phyloP scores from a whole-genome alignment of 1,284 basidiomycete genomes.

The Austroboletus novae-zelandiae region DNA sequence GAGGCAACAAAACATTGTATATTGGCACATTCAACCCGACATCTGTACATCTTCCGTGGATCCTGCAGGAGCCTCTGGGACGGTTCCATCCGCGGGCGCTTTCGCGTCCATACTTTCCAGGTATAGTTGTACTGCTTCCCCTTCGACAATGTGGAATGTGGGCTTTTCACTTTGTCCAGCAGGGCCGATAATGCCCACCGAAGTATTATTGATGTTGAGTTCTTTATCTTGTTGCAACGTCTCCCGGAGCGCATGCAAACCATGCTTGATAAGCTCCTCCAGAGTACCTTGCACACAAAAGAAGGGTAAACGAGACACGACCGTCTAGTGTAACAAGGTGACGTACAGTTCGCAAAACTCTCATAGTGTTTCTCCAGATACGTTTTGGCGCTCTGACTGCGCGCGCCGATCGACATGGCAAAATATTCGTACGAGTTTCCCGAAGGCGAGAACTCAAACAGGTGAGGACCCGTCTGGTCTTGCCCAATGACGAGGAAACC shows the following conservation, averaged over 20 bases:
- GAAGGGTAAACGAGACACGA: background rate
- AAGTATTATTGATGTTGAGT: slow-evolving; percentile 88
- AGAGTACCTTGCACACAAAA: slow-evolving; percentile 56
- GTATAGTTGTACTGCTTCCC: slow-evolving; percentile 68
- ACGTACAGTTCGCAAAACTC: slow-evolving; percentile 79
- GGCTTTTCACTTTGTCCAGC: slow-evolving; percentile 55
- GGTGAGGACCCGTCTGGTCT: slow-evolving; percentile 93
- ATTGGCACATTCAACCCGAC: slow-evolving; percentile 49
- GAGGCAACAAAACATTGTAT: slow-evolving; percentile 9
- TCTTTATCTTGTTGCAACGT: slow-evolving; percentile 98
- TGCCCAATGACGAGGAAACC: slow-evolving; percentile 97
- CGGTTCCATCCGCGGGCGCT: slow-evolving; percentile 40
- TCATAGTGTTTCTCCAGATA: slow-evolving; percentile 96
- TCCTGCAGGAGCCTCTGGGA: slow-evolving; percentile 22
- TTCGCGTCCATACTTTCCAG: slow-evolving; percentile 72
- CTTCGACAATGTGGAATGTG: slow-evolving; percentile 79
- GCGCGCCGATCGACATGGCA: slow-evolving; percentile 97
- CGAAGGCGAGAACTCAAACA: slow-evolving; percentile 97
- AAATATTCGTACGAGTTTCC: slow-evolving; percentile 98
- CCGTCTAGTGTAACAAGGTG: background rate
- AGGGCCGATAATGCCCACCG: slow-evolving; percentile 86
- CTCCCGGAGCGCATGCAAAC: slow-evolving; percentile 89
- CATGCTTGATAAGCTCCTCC: slow-evolving; percentile 87
- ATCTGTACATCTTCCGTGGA: slow-evolving; percentile 75
- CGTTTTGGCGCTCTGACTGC: slow-evolving; percentile 97